phyloP scores from a whole-genome alignment of 768 basidiomycete genomes.

The Lactarius evosmus region DNA sequence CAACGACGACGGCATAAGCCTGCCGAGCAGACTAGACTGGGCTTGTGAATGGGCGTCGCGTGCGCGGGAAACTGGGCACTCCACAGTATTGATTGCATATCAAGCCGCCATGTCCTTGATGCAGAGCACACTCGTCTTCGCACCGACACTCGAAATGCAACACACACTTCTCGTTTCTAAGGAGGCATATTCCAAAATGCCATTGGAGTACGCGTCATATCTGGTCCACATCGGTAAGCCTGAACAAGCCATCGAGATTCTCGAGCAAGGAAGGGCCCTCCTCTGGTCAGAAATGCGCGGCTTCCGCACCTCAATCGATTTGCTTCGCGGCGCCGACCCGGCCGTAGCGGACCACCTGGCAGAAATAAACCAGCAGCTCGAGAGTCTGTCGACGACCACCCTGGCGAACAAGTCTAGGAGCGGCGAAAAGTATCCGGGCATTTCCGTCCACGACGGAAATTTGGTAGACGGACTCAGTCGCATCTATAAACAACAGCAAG shows the following conservation, averaged over 20 bases:
- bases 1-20: background rate
- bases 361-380: background rate
- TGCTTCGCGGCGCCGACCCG: background rate
- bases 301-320: conserved; percentile 16
- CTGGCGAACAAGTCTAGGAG: background rate
- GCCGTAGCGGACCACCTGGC: background rate
- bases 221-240: background rate
- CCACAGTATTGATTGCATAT: background rate
- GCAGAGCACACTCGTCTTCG: background rate
- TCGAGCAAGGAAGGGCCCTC: conserved; percentile 20
- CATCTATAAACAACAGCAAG: background rate
- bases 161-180: background rate
- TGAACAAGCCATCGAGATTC: conserved; percentile 7
- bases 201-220: conserved; percentile 4
- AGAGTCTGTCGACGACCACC: background rate
- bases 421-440: background rate
- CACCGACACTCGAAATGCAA: background rate
- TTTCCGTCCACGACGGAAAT: background rate
- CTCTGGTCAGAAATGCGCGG: conserved; percentile 20
- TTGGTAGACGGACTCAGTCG: background rate
- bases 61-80: background rate
- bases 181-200: background rate
- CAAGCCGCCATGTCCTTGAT: background rate
- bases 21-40: background rate
- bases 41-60: background rate